A percentile compares a stretch with the other conserved stretches of the same genome.
phyloP scores from a whole-genome alignment of 108 stramenopile species.

The Skeletonema costatum region DNA sequence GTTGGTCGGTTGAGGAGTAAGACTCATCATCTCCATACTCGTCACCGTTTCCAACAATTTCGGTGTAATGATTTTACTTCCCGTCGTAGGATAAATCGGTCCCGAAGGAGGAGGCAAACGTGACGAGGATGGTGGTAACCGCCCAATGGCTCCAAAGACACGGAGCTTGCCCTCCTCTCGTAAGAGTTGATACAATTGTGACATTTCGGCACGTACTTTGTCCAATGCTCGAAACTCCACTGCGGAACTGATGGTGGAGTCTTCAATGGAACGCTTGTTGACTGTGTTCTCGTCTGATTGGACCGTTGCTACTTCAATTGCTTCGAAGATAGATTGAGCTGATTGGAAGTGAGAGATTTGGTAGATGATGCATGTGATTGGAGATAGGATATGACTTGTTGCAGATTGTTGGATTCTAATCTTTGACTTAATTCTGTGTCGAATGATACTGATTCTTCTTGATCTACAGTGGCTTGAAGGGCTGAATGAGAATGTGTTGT shows the following conservation, averaged over 20 bases:
- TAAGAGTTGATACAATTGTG: slow-evolving; percentile 67
- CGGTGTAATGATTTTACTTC: slow-evolving; percentile 73
- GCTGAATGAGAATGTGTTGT: neutral
- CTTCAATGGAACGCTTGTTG: slow-evolving; percentile 43
- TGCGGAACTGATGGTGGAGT: slow-evolving; percentile 22
- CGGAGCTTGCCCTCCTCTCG: slow-evolving; percentile 53
- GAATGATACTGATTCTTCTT: neutral
- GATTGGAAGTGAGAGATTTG: slow-evolving; percentile 8
- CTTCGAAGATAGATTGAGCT: slow-evolving; percentile 57
- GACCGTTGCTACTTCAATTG: slow-evolving; percentile 72
- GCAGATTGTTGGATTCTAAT: slow-evolving; percentile 34
- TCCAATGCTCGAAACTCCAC: slow-evolving; percentile 60
- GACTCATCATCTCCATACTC: slow-evolving; percentile 63
- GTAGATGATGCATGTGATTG: slow-evolving; percentile 16
- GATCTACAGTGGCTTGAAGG: neutral
- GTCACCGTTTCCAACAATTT: slow-evolving; percentile 72
- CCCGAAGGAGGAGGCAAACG: neutral
- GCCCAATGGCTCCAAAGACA: slow-evolving; percentile 66
- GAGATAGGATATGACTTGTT: slow-evolving; percentile 36
- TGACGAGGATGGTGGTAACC: slow-evolving; percentile 11
- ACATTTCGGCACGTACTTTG: slow-evolving; percentile 73
- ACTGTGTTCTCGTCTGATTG: slow-evolving; percentile 62
- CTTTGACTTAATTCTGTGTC: slow-evolving; percentile 11
- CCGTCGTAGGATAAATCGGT: slow-evolving; percentile 58
- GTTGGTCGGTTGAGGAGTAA: slow-evolving; percentile 83